phyloP scores from a whole-genome alignment of 2,329 filamentous ascomycete genomes.

The Nemania sp. region DNA sequence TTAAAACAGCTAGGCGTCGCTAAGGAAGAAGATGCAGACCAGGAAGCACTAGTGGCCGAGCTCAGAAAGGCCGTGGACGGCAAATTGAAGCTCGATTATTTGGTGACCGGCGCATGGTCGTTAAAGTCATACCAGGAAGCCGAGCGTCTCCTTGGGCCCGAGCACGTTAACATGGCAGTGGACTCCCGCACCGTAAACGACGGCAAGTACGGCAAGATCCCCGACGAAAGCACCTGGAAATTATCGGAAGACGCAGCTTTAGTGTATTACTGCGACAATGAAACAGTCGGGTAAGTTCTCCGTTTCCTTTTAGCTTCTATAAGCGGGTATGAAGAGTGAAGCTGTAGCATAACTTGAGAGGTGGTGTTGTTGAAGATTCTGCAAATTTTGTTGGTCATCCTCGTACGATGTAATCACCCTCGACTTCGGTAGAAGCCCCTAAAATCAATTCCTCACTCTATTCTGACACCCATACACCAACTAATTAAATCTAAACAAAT shows the following conservation, averaged over 20 bases:
- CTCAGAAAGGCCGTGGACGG: slow-evolving; percentile 65
- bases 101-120: slow-evolving; percentile 79
- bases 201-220: slow-evolving; percentile 84
- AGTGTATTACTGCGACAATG: slow-evolving; percentile 91
- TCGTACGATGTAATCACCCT: too few species aligned
- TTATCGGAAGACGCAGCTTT: slow-evolving; percentile 70
- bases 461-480: too few species aligned
- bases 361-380: too few species aligned
- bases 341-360: too few species aligned
- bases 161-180: slow-evolving; percentile 77
- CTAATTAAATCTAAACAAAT: too few species aligned
- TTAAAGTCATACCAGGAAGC: slow-evolving; percentile 86
- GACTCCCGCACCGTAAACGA: slow-evolving; percentile 67
- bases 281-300: slow-evolving; percentile 92
- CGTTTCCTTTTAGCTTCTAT: too few species aligned
- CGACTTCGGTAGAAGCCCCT: too few species aligned
- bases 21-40: slow-evolving; percentile 41
- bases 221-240: slow-evolving; percentile 72
- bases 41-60: not conserved
- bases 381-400: too few species aligned
- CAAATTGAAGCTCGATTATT: slow-evolving; percentile 80
- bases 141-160: slow-evolving; percentile 70
- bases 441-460: too few species aligned
- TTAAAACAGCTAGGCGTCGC: too few species aligned
- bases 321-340: too few species aligned